These are phyloP conservation scores for Penicillium sp. DNA, from an alignment of 2,329 filamentous ascomycete species.

Conservation along the genomic window DNA sequence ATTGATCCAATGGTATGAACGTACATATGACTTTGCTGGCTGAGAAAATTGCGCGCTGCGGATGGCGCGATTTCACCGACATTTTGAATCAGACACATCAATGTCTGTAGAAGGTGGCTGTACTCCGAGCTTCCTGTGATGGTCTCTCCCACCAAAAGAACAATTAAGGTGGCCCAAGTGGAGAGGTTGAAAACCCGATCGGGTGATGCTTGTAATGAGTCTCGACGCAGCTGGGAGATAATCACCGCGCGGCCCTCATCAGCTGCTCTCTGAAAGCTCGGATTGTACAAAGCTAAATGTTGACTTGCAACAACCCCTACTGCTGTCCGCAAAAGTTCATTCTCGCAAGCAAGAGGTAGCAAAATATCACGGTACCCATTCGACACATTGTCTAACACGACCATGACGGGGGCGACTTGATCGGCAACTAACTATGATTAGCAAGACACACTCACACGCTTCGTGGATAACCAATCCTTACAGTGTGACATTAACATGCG, in stretches of 20 bases:
- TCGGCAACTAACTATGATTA: slow-evolving; percentile 23
- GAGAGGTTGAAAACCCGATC: slow-evolving; percentile 22
- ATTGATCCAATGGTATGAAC: neutral
- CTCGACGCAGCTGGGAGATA: slow-evolving; percentile 22
- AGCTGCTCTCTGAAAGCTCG: slow-evolving; percentile 14
- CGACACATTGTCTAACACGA: slow-evolving; percentile 31
- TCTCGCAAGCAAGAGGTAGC: slow-evolving; percentile 32
- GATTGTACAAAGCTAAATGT: slow-evolving; percentile 24
- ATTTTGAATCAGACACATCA: slow-evolving; percentile 21
- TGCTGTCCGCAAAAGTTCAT: slow-evolving; percentile 29
- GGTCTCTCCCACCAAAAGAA: slow-evolving; percentile 31
- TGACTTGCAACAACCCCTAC: slow-evolving; percentile 30
- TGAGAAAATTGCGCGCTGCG: slow-evolving; percentile 15
- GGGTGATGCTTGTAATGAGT: slow-evolving; percentile 17
- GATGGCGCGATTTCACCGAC: slow-evolving; percentile 6
- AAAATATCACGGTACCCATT: slow-evolving; percentile 38
- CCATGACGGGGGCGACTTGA: slow-evolving; percentile 36
- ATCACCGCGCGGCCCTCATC: slow-evolving; percentile 22
- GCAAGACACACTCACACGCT: neutral
- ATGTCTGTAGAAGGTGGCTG: slow-evolving; percentile 20
- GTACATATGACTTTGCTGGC: slow-evolving; percentile 28
- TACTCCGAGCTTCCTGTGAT: slow-evolving; percentile 30
- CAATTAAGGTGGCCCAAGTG: slow-evolving; percentile 28
- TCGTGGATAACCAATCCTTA: neutral
- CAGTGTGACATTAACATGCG: slow-evolving; percentile 27